Percentiles rank a stretch among this genome's conserved stretches.
Evolutionary conservation across 176 grass and related monocot genomes (phyloP).

Genomic region (Cocos nucifera): DNA sequence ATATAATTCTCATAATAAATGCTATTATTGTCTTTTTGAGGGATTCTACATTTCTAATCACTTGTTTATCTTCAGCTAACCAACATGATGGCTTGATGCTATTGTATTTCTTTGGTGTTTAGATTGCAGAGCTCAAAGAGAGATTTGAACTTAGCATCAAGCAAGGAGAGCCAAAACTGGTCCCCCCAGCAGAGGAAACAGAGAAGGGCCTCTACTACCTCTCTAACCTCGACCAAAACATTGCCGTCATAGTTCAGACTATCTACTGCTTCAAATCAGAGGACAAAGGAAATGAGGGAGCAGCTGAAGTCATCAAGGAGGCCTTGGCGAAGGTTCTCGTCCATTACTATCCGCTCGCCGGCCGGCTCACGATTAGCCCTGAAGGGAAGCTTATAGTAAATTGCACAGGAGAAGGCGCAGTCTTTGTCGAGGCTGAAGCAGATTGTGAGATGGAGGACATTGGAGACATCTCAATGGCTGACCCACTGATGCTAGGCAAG

Average conservation of each 20-base stretch:
- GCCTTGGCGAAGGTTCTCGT: constrained; percentile 71
- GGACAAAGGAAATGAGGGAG: constrained; percentile 16
- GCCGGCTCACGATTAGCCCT: constrained; percentile 54
- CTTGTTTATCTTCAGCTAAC: background rate
- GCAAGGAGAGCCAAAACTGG: constrained; percentile 35
- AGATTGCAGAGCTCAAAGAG: constrained; percentile 45
- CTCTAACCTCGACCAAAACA: constrained; percentile 97
- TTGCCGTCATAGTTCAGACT: constrained; percentile 78
- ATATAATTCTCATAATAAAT: too few species aligned
- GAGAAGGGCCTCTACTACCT: constrained; percentile 73
- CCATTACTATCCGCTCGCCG: constrained; percentile 79
- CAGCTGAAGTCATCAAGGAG: constrained; percentile 37
- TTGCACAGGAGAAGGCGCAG: constrained; percentile 54
- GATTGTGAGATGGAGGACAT: constrained; percentile 48
- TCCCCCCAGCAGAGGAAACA: constrained; percentile 47
- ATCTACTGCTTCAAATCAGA: constrained; percentile 70
- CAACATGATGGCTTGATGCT: background rate
- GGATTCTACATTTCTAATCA: background rate
- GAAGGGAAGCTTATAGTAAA: constrained; percentile 87
- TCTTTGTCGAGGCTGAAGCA: constrained; percentile 86
- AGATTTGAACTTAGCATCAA: constrained; percentile 31
- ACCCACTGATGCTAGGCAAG: constrained; percentile 63
- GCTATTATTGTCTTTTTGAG: too few species aligned
- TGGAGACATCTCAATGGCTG: constrained; percentile 60
- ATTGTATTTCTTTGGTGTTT: background rate